Percentiles rank a stretch among this genome's conserved stretches.
These are phyloP conservation scores for Dictyostelium capitatum DNA, from an alignment of 78 protist species.

Conservation along the genomic window DNA sequence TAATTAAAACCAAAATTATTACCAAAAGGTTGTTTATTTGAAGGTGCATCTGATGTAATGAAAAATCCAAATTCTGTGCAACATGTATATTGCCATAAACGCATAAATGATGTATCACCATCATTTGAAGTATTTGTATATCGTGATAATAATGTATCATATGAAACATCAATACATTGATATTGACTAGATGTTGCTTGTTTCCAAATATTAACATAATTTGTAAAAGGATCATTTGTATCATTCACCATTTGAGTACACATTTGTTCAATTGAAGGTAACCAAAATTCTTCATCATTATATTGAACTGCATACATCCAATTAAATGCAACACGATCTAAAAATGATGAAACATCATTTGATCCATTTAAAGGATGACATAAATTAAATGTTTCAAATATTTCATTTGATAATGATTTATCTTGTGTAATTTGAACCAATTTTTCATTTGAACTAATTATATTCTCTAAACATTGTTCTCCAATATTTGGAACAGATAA, in stretches of 20 bases:
- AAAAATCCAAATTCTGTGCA: slow-evolving; percentile 6
- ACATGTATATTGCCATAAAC: not conserved
- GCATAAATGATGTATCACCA: not conserved
- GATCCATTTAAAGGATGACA: not conserved
- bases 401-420: not conserved
- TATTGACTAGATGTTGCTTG: not conserved
- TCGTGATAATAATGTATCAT: not conserved
- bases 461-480: not conserved
- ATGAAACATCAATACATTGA: not conserved
- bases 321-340: not conserved
- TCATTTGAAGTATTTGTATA: not conserved
- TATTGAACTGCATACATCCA: not conserved
- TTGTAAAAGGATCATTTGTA: not conserved
- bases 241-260: not conserved
- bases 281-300: not conserved
- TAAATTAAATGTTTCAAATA: not conserved
- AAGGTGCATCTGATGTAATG: not conserved
- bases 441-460: not conserved
- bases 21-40: not conserved
- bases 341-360: not conserved
- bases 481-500: not conserved
- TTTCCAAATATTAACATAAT: not conserved
- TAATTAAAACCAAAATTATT: not conserved
- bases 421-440: not conserved
- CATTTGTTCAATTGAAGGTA: not conserved